phyloP scores from a whole-genome alignment of 2,329 filamentous ascomycete genomes.

The Exophiala dermatitidis region DNA sequence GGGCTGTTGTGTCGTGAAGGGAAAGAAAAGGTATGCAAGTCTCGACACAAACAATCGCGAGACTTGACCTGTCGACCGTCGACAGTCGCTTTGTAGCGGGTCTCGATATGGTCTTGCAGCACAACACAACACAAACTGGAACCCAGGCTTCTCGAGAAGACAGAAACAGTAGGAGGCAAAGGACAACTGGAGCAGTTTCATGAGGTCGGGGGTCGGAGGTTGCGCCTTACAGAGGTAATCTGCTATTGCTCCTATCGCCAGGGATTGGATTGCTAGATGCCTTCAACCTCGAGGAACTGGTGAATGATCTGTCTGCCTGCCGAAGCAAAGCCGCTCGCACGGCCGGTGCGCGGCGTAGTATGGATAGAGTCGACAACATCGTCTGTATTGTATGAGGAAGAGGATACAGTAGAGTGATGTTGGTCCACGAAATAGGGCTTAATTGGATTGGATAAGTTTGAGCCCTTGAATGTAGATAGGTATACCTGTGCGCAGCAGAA shows the following conservation, averaged over 20 bases:
- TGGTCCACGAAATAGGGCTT: no score
- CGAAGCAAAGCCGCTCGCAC: neutral
- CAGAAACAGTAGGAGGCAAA: neutral
- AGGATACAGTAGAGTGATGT: no score
- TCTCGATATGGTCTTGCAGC: no score
- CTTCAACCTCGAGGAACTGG: neutral
- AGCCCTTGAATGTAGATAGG: no score
- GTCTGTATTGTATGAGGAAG: neutral
- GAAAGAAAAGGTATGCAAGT: no score
- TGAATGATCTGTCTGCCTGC: neutral
- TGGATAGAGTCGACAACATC: neutral
- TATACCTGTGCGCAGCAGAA: no score
- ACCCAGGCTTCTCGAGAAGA: neutral
- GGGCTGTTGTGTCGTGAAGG: no score
- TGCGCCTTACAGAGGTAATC: constrained; percentile 5
- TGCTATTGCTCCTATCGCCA: constrained; percentile 4
- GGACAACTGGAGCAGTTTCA: neutral
- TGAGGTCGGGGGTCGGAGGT: neutral
- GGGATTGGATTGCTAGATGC: neutral
- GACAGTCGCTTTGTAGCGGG: no score
- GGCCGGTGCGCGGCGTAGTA: neutral
- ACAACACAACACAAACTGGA: no score
- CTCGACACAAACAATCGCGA: no score
- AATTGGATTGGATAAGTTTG: no score
- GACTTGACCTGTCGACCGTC: no score